phyloP scores from a whole-genome alignment of 495 filamentous ascomycete species.

The Penicillium nucicola region DNA sequence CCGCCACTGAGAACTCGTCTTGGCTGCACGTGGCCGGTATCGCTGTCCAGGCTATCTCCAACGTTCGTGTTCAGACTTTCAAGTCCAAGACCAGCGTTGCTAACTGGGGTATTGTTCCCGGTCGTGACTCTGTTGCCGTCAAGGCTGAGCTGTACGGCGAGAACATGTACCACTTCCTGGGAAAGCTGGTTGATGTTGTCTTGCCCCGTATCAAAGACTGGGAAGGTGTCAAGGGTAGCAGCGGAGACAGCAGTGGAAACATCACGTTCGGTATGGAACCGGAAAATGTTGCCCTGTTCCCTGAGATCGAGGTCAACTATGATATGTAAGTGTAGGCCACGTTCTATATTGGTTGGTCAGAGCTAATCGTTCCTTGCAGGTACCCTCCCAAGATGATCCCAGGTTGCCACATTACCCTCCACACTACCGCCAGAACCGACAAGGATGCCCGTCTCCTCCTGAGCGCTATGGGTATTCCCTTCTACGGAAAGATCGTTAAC shows the following conservation, averaged over 20 bases:
- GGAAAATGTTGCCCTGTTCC: conserved; percentile 75
- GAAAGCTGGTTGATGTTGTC: conserved; percentile 81
- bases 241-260: conserved; percentile 85
- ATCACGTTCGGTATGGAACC: conserved; percentile 73
- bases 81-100: conserved; percentile 62
- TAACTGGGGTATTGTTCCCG: conserved; percentile 58
- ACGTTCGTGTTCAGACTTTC: conserved; percentile 67
- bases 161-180: conserved; percentile 82
- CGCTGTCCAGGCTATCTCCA: conserved; percentile 80
- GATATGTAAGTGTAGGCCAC: conserved; percentile 63
- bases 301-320: conserved; percentile 89
- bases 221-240: conserved; percentile 70
- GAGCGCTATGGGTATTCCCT: conserved; percentile 74
- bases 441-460: conserved; percentile 86
- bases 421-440: conserved; percentile 86
- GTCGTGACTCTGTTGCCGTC: conserved; percentile 51
- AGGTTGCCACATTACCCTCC: conserved; percentile 79
- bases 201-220: conserved; percentile 95
- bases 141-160: conserved; percentile 72
- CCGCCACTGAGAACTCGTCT: conserved; percentile 60
- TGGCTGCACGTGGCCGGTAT: conserved; percentile 78
- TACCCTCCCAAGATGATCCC: conserved; percentile 94
- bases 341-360: not conserved
- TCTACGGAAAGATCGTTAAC: conserved; percentile 68
- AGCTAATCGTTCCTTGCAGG: conserved; percentile 30